These are phyloP conservation scores for Oxytropis ochrocephala DNA, from an alignment of 306 rosid genomes.

Conservation along the genomic window DNA sequence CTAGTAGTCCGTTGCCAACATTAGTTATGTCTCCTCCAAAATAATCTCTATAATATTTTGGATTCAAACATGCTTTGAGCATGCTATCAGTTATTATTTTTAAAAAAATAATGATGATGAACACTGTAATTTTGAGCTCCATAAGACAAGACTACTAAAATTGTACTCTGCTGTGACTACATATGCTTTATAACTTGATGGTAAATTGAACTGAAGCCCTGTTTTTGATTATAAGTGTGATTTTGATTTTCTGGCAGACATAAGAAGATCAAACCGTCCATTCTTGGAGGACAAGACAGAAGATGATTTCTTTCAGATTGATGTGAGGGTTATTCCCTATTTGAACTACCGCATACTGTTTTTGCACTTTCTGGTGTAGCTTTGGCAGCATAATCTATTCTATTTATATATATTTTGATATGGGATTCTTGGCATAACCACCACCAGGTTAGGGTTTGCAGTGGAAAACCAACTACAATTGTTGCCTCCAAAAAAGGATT, in stretches of 20 bases:
- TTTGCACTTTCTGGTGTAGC: background rate
- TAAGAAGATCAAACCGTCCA: slow-evolving; percentile 83
- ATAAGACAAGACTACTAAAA: background rate
- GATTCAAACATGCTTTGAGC: no score
- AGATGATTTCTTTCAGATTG: slow-evolving; percentile 93
- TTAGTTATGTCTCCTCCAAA: no score
- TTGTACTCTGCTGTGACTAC: background rate
- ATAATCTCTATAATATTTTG: no score
- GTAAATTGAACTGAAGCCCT: background rate
- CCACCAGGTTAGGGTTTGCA: slow-evolving; percentile 79
- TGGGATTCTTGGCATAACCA: slow-evolving; percentile 11
- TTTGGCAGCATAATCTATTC: background rate
- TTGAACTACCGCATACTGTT: background rate
- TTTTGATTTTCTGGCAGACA: slow-evolving; percentile 47
- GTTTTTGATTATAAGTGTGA: background rate
- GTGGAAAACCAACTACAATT: slow-evolving; percentile 84
- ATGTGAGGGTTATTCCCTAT: slow-evolving; percentile 44
- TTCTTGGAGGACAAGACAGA: slow-evolving; percentile 80
- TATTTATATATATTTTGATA: background rate
- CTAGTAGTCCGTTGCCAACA: no score
- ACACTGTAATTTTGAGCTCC: background rate
- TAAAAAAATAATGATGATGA: background rate
- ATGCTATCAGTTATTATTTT: background rate
- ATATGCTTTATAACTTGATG: background rate
- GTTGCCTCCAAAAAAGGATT: slow-evolving; percentile 83